phyloP scores from a whole-genome alignment of 148 eudicot species.

The Rhododendron ferrugineum region DNA sequence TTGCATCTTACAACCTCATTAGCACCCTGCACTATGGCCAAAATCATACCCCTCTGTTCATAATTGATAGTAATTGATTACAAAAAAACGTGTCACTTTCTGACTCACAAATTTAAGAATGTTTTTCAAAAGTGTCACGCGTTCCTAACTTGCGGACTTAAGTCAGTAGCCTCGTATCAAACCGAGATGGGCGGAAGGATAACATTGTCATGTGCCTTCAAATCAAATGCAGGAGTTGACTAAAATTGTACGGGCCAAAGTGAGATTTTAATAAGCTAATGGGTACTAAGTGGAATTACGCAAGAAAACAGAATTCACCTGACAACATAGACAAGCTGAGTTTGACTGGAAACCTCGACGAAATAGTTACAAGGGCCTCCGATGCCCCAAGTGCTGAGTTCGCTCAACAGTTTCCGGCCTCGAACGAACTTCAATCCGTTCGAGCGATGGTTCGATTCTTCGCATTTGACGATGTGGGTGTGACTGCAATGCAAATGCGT shows the following conservation, averaged over 20 bases:
- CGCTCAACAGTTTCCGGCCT: not conserved
- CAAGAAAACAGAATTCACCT: not conserved
- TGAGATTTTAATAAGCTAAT: not conserved
- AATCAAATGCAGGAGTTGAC: not conserved
- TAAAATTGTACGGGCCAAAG: not conserved
- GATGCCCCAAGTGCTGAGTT: slow-evolving; percentile 11
- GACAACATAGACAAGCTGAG: slow-evolving; percentile 4
- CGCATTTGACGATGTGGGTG: not conserved
- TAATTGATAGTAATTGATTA: not conserved
- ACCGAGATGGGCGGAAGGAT: not conserved
- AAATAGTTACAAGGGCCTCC: slow-evolving; percentile 11
- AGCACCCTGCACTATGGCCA: not conserved
- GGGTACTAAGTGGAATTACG: not conserved
- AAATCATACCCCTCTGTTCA: not conserved
- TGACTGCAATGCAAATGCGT: not conserved
- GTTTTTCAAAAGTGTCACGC: not conserved
- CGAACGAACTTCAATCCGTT: not conserved
- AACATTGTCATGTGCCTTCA: too few species aligned
- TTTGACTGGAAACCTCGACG: slow-evolving; percentile 1
- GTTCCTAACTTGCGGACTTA: not conserved
- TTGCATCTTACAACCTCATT: not conserved
- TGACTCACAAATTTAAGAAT: too few species aligned
- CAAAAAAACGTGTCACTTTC: not conserved
- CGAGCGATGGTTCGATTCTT: not conserved
- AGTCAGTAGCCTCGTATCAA: not conserved